These are phyloP conservation scores for Talaromyces marneffei DNA, from an alignment of 2,329 filamentous ascomycete species.

Conservation along the genomic window DNA sequence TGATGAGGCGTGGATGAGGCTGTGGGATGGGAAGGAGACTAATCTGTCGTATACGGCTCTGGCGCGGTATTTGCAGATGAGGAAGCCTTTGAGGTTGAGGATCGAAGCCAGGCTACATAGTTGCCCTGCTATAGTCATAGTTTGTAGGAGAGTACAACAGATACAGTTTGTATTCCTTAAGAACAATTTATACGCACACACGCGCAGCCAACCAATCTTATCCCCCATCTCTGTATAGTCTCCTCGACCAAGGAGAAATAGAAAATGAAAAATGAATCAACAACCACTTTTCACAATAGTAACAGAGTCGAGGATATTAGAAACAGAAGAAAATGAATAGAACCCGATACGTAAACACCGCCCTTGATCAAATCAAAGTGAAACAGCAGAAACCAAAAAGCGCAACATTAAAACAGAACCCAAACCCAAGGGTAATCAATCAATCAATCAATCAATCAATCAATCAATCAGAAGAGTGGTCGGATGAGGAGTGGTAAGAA, in stretches of 20 bases:
- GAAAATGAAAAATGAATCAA: not conserved
- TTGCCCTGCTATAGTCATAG: too few species aligned
- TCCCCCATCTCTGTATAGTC: not conserved
- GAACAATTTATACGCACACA: constrained; percentile 1
- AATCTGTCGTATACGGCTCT: not conserved
- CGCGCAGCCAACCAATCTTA: not conserved
- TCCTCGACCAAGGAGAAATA: not conserved
- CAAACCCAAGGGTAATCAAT: constrained; percentile 5
- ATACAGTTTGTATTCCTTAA: not conserved
- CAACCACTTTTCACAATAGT: not conserved
- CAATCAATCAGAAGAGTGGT: not conserved
- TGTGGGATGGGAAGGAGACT: not conserved
- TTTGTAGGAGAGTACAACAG: not conserved
- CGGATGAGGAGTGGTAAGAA: not conserved
- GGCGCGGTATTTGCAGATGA: constrained; percentile 2
- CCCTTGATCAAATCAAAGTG: constrained; percentile 14
- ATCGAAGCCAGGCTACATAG: not conserved
- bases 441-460: not conserved
- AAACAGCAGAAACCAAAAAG: constrained; percentile 22
- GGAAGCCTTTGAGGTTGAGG: not conserved
- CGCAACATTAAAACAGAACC: constrained; percentile 12
- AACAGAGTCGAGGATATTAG: not conserved
- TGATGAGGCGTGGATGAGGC: not conserved
- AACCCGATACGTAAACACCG: constrained; percentile 9
- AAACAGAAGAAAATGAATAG: not conserved